Percentiles rank a stretch among this genome's conserved stretches.
Conservation (phyloP, 2,329 filamentous ascomycete species). For the Fusarium agapanthi region DNA sequence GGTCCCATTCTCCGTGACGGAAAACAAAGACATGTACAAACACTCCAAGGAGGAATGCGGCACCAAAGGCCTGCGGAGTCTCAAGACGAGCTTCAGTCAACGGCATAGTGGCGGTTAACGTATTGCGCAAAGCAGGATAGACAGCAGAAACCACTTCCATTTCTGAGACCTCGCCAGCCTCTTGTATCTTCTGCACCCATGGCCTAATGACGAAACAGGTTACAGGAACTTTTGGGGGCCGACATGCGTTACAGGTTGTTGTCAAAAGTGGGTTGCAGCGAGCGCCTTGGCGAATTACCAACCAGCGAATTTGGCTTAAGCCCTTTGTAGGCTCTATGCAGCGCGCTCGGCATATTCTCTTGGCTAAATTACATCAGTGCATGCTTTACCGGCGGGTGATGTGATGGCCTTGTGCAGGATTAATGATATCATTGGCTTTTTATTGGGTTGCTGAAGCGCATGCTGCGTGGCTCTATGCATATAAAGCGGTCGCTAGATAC, state of each 20-base stretch:
- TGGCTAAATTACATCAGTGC: not conserved
- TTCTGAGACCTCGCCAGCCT: not conserved
- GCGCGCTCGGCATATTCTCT: not conserved
- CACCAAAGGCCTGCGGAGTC: not conserved
- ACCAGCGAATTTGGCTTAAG: not conserved
- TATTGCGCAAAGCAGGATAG: too few species aligned
- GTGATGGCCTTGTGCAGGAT: not conserved
- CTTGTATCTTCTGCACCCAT: not conserved
- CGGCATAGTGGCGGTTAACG: not conserved
- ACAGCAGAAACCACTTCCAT: rapidly evolving
- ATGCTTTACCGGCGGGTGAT: not conserved
- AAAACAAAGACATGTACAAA: not conserved
- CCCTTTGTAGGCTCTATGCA: not conserved
- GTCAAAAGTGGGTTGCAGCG: not conserved
- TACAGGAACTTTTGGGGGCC: not conserved
- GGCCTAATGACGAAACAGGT: not conserved
- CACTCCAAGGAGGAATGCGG: not conserved
- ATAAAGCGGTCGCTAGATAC: not conserved
- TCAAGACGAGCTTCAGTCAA: not conserved
- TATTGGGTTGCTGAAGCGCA: not conserved
- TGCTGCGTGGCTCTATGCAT: not conserved
- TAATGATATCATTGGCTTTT: not conserved
- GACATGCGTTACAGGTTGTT: not conserved
- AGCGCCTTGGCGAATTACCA: not conserved
- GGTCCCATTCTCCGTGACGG: constrained; percentile 24